A percentile compares a stretch with the other conserved stretches of the same genome.
Conservation (phyloP, 2,329 filamentous ascomycete species). For the Fusarium scirpi region DNA sequence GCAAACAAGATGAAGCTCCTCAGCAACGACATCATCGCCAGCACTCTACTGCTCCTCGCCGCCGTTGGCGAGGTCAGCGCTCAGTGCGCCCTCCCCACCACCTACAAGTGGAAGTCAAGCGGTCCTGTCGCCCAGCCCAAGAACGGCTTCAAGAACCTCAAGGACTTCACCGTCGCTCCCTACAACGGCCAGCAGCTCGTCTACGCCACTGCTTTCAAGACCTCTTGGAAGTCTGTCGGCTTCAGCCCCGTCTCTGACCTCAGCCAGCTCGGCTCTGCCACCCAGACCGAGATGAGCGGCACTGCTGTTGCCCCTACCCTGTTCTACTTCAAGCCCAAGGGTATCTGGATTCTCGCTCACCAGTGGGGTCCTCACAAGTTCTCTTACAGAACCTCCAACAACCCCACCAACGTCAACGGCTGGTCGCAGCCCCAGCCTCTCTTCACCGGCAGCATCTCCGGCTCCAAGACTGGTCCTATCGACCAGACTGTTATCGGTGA, state of each 20-base stretch:
- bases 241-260: conserved; percentile 17
- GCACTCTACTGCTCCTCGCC: conserved; percentile 19
- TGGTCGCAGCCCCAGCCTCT: conserved; percentile 52
- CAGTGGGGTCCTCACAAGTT: conserved; percentile 73
- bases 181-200: conserved; percentile 72
- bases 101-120: conserved; percentile 14
- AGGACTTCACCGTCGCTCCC: conserved; percentile 69
- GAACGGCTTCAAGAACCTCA: conserved; percentile 53
- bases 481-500: conserved; percentile 75
- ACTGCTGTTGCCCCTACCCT: conserved; percentile 62
- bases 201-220: conserved; percentile 63
- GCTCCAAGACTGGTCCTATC: conserved; percentile 59
- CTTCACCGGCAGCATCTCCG: conserved; percentile 7
- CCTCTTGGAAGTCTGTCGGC: conserved; percentile 56
- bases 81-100: conserved; percentile 10
- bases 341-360: conserved; percentile 73
- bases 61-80: conserved; percentile 11
- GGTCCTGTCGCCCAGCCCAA: conserved; percentile 22
- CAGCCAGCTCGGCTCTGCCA: conserved; percentile 12
- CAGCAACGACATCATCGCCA: conserved; percentile 1
- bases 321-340: conserved; percentile 72
- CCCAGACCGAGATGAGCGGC: not conserved
- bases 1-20: conserved; percentile 12
- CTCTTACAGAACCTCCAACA: conserved; percentile 68
- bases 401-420: conserved; percentile 68